Conservation (phyloP, 768 basidiomycete species). For the Sistotremastrum suecicum region DNA sequence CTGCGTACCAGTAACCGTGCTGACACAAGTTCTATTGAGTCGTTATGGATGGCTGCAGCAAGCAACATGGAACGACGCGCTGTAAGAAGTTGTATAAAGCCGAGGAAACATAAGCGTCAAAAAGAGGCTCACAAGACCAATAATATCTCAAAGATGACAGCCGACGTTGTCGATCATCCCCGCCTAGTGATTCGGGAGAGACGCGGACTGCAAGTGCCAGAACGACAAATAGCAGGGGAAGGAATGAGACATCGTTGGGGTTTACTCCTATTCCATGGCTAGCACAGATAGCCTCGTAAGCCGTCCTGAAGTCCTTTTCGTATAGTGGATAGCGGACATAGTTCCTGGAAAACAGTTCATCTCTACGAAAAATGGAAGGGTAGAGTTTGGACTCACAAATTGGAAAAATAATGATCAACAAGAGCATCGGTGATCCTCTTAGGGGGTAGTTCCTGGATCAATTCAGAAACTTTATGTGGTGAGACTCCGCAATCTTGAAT, state of each 20-base stretch:
- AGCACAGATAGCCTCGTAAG: conserved; percentile 49
- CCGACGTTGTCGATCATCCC: conserved; percentile 60
- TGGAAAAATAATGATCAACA: conserved; percentile 67
- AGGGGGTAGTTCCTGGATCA: conserved; percentile 79
- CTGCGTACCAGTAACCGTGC: conserved; percentile 58
- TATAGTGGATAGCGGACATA: conserved; percentile 90
- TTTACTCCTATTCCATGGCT: conserved; percentile 47
- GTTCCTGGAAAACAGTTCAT: conserved; percentile 37
- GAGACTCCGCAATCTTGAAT: conserved; percentile 89
- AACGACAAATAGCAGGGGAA: conserved; percentile 88
- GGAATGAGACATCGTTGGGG: conserved; percentile 66
- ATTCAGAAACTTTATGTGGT: conserved; percentile 80
- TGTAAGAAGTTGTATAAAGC: conserved; percentile 16
- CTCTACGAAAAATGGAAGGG: neutral
- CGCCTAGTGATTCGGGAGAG: conserved; percentile 73
- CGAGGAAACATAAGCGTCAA: neutral
- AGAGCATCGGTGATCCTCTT: conserved; percentile 60
- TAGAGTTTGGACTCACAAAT: conserved; percentile 36
- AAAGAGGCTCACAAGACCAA: conserved; percentile 70
- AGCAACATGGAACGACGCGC: conserved; percentile 81
- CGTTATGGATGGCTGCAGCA: conserved; percentile 86
- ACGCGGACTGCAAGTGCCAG: conserved; percentile 77
- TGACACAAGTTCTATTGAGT: conserved; percentile 84
- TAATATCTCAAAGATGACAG: conserved; percentile 83
- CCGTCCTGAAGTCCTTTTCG: conserved; percentile 64